phyloP scores from a whole-genome alignment of 768 basidiomycete species.

The Leccinum pellstonianum region DNA sequence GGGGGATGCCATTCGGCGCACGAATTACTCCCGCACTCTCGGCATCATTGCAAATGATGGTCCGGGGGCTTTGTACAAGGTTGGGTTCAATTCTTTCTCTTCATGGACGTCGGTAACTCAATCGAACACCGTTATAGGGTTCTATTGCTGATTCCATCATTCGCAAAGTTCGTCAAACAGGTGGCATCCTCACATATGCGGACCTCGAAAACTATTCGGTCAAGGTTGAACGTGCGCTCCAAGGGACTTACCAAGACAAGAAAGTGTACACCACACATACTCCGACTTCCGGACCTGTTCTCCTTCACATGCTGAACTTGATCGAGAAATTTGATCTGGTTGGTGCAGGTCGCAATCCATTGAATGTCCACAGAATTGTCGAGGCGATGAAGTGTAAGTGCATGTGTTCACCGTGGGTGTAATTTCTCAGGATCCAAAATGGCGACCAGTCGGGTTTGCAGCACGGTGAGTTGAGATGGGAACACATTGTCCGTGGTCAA shows the following conservation, averaged over 20 bases:
- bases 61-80: conserved; percentile 79
- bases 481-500: conserved; percentile 10
- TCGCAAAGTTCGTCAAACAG: conserved; percentile 63
- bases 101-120: conserved; percentile 8
- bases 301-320: conserved; percentile 89
- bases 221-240: conserved; percentile 67
- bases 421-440: conserved; percentile 5
- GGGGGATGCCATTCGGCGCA: conserved; percentile 72
- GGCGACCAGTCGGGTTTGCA: conserved; percentile 56
- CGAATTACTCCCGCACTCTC: conserved; percentile 78
- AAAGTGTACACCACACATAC: conserved; percentile 84
- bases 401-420: conserved; percentile 16
- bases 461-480: conserved; percentile 42
- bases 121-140: conserved; percentile 46
- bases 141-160: conserved; percentile 79
- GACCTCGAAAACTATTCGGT: conserved; percentile 75
- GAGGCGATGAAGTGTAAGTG: conserved; percentile 83
- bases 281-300: conserved; percentile 86
- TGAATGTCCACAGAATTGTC: conserved; percentile 76
- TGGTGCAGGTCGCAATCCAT: conserved; percentile 48
- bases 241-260: conserved; percentile 73
- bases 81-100: conserved; percentile 28
- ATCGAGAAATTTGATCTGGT: conserved; percentile 69
- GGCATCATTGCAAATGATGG: conserved; percentile 72
- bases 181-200: conserved; percentile 74